Evolutionary conservation across 345 rosid genomes (phyloP), one percentile per base, ranked within the genome.

Genomic region (Triadica sebifera): DNA sequence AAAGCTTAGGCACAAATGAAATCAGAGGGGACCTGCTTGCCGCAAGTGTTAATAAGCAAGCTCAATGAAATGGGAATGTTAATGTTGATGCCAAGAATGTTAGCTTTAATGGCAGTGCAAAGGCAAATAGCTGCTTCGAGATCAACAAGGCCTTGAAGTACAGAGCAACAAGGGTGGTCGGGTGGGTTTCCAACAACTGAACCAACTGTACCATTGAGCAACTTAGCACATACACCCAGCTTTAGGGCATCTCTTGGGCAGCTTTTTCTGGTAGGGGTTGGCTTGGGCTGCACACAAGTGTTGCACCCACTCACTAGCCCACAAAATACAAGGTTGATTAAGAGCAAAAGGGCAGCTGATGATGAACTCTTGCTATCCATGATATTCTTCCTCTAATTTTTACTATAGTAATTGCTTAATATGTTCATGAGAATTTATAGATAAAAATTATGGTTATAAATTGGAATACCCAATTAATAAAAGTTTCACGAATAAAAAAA

Each of bases 61-160:
- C 89, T 91, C 73, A 91, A 72, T 0, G 93, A 86, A 46, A 89
- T 83, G 13, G 93, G 91, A 41, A 87, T 85, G 41, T 89, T 68
- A 55, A 91, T 83, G 79, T 88, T 81, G 69, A 87, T 86, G 51
- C 94, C 91, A 1, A 88, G 86, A 62, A 88, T 64, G 72, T 89
- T 86, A 72, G 94, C 94, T 77, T 87, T 89, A 75, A 89, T 88
- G 78, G 91, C 93, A 19, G 91, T 89, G 79, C 94, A 89, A 67
- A 89, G 88, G 84, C 91, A 91, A 5, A 89, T 66, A 0, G 91
- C 87, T 3, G 91, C 91, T 83, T 87, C 92, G 12, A 89, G 87
- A 73, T 88, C 89, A 16, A 88, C 62, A 60, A 89, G 91, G 5
- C 92, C 94, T 43, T 73, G 67, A 10, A 89, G 84, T 15, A 88